Evolutionary conservation across 176 grass and related monocot genomes (phyloP).

Genomic region (Poa pratensis): DNA sequence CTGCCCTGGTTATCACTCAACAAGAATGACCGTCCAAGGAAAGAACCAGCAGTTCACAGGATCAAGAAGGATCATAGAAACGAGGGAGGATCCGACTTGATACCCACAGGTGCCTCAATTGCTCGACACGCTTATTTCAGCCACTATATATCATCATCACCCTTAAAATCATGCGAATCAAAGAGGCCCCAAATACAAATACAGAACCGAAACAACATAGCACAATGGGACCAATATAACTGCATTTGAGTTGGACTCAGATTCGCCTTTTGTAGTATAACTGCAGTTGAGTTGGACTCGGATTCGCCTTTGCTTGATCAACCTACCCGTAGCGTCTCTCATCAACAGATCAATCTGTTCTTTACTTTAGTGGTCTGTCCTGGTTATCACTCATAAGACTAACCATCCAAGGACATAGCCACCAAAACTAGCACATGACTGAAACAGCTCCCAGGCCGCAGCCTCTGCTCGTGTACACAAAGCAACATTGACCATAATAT

Average conservation of each 20-base stretch:
- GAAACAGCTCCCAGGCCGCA: background rate
- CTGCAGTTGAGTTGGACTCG: background rate
- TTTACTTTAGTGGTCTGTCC: background rate
- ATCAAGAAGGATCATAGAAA: slow-evolving; percentile 18
- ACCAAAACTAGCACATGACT: slow-evolving; percentile 4
- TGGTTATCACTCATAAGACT: slow-evolving; percentile 36
- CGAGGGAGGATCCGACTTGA: background rate
- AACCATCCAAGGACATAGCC: slow-evolving; percentile 44
- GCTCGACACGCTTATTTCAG: slow-evolving; percentile 13
- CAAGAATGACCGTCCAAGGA: slow-evolving; percentile 38
- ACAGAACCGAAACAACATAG: too few relatives aligned
- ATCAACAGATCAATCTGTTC: background rate
- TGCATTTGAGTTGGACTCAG: background rate
- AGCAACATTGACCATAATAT: too few relatives aligned
- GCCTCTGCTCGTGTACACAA: too few relatives aligned
- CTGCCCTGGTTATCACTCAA: slow-evolving; percentile 13
- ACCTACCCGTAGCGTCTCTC: background rate
- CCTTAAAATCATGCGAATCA: background rate
- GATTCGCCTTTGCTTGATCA: slow-evolving; percentile 42
- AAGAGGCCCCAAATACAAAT: too few relatives aligned
- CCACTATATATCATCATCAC: slow-evolving; percentile 33
- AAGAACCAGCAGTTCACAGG: slow-evolving; percentile 19
- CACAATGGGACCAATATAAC: too few relatives aligned
- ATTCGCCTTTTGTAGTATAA: slow-evolving; percentile 31
- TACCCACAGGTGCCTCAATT: slow-evolving; percentile 28